phyloP scores from a whole-genome alignment of 495 filamentous ascomycete species.

The Aspergillus heteromorphus region DNA sequence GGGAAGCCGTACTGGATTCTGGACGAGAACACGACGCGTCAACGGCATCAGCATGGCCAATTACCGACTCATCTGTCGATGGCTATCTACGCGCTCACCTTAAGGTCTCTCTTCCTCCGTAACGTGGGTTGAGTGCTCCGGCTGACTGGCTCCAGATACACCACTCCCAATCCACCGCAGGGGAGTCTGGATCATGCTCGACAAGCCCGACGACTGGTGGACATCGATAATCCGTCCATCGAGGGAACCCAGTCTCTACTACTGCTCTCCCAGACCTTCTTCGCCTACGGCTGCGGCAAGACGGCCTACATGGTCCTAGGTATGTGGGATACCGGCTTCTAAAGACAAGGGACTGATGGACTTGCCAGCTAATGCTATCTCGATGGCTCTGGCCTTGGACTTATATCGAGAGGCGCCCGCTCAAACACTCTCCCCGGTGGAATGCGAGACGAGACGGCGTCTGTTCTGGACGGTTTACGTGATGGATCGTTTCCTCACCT shows the following conservation, averaged over 20 bases:
- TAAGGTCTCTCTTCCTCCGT: neutral
- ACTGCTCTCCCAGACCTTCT: slow-evolving; percentile 69
- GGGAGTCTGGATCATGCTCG: slow-evolving; percentile 61
- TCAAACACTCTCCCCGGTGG: slow-evolving; percentile 52
- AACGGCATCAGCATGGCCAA: slow-evolving; percentile 60
- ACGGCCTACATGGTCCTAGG: slow-evolving; percentile 80
- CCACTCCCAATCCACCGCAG: slow-evolving; percentile 19
- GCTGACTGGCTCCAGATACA: slow-evolving; percentile 47
- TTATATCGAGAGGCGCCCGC: slow-evolving; percentile 65
- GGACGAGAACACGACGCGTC: slow-evolving; percentile 64
- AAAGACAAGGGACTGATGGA: neutral
- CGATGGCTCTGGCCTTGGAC: slow-evolving; percentile 74
- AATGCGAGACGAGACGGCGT: slow-evolving; percentile 66
- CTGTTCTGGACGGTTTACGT: slow-evolving; percentile 84
- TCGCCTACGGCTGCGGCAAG: slow-evolving; percentile 72
- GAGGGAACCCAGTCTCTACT: slow-evolving; percentile 70
- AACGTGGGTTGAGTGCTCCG: neutral
- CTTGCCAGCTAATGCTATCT: slow-evolving; percentile 61
- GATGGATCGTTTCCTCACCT: slow-evolving; percentile 72
- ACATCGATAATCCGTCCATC: slow-evolving; percentile 72
- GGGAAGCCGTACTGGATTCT: slow-evolving; percentile 74
- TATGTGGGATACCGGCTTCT: slow-evolving; percentile 30
- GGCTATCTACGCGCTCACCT: slow-evolving; percentile 69
- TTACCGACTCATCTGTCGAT: slow-evolving; percentile 58
- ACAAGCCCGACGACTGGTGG: slow-evolving; percentile 61